Evolutionary conservation across 306 rosid species (phyloP).

Genomic region (Oemleria cerasiformis): DNA sequence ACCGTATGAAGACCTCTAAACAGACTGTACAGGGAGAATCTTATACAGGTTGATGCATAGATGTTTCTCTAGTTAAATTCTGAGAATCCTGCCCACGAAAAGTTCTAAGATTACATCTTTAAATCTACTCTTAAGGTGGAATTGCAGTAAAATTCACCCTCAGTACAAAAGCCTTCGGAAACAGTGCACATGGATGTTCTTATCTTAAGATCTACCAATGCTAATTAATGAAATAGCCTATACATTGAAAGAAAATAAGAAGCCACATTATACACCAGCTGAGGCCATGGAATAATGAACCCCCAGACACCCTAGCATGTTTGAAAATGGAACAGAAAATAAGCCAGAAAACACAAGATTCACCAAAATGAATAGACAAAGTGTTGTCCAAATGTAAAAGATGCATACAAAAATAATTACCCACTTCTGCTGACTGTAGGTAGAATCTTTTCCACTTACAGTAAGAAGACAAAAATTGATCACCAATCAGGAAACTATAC

Average conservation of each 20-base stretch:
- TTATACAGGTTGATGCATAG: not conserved
- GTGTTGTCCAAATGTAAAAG: conserved; percentile 7
- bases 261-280: not conserved
- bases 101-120: no score
- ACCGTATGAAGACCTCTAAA: not conserved
- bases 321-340: not conserved
- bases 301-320: not conserved
- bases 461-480: not conserved
- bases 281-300: not conserved
- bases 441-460: not conserved
- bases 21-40: not conserved
- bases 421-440: not conserved
- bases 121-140: not conserved
- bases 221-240: not conserved
- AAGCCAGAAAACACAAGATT: not conserved
- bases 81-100: no score
- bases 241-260: not conserved
- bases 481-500: not conserved
- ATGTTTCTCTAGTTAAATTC: not conserved
- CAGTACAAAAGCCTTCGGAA: not conserved
- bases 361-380: not conserved
- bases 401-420: not conserved
- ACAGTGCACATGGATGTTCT: not conserved
- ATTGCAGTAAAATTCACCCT: not conserved
- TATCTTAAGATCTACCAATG: not conserved